Evolutionary conservation across 78 protist genomes (phyloP).

Genomic region (Dictyostelium discoideum): DNA sequence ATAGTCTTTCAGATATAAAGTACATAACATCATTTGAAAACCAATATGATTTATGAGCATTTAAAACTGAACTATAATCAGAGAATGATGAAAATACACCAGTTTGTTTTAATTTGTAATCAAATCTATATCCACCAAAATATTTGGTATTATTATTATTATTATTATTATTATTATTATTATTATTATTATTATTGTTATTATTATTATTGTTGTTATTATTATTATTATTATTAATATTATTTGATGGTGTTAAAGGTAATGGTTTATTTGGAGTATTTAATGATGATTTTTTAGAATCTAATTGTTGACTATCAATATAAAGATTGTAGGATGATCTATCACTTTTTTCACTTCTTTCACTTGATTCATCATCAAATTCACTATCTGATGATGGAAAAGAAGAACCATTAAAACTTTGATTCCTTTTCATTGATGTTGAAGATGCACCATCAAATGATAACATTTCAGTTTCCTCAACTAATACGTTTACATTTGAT

Average conservation of each 20-base stretch:
- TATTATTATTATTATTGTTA: neutral
- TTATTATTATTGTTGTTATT: neutral
- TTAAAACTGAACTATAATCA: constrained; percentile 34
- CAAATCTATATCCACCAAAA: constrained; percentile 68
- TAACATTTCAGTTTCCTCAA: constrained; percentile 23
- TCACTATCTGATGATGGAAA: neutral
- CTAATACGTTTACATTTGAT: neutral
- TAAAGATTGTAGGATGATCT: neutral
- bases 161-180: neutral
- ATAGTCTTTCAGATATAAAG: constrained; percentile 36
- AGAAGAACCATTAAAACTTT: neutral
- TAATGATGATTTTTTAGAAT: neutral
- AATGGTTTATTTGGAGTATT: neutral
- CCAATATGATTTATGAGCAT: constrained; percentile 65
- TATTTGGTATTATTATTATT: neutral
- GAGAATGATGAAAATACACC: constrained; percentile 13
- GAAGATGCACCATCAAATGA: constrained; percentile 19
- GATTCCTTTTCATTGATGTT: neutral
- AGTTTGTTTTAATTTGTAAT: constrained; percentile 51
- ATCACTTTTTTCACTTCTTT: neutral
- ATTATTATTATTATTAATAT: neutral
- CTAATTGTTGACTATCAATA: neutral
- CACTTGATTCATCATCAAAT: constrained; percentile 17
- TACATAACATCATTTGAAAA: constrained; percentile 37
- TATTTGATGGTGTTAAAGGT: neutral